These are phyloP conservation scores for Alternaria panax DNA, from an alignment of 2,329 filamentous ascomycete species.

Conservation along the genomic window DNA sequence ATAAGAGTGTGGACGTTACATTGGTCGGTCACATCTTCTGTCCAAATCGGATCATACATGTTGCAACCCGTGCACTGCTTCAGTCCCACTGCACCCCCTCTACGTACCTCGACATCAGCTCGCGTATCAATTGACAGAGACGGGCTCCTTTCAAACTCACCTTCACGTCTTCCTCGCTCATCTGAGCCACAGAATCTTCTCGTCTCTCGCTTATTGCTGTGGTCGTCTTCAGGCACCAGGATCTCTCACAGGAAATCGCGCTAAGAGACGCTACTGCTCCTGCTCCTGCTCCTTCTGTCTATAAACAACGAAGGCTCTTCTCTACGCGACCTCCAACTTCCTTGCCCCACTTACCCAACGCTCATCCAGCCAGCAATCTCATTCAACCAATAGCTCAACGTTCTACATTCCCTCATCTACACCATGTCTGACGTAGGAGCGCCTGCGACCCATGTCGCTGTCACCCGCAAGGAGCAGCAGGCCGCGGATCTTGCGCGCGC, in stretches of 20 bases:
- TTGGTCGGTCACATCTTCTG: background rate
- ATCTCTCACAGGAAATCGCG: conserved; percentile 3
- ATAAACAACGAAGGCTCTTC: conserved; percentile 15
- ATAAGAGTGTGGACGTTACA: background rate
- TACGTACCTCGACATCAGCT: background rate
- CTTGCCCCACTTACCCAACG: background rate
- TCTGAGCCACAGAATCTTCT: conserved; percentile 7
- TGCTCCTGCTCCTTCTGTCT: conserved; percentile 13
- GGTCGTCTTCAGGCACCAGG: conserved; percentile 2
- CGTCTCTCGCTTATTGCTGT: background rate
- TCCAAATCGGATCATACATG: background rate
- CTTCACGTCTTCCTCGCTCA: conserved; percentile 11
- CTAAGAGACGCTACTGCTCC: conserved; percentile 9
- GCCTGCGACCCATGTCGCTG: conserved; percentile 22
- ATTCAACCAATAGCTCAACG: background rate
- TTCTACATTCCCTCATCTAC: background rate
- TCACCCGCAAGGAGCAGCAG: conserved; percentile 35
- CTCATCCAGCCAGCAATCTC: background rate
- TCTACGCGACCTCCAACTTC: background rate
- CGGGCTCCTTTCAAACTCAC: background rate
- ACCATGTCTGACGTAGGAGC: conserved; percentile 33
- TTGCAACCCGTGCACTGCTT: background rate
- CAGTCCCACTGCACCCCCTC: background rate
- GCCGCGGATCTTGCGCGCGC: conserved; percentile 35
- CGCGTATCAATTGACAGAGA: background rate